A percentile compares a stretch with the other conserved stretches of the same genome.
Evolutionary conservation across 129 eudicot species (phyloP).

Genomic region (Pulicaria dysenterica): DNA sequence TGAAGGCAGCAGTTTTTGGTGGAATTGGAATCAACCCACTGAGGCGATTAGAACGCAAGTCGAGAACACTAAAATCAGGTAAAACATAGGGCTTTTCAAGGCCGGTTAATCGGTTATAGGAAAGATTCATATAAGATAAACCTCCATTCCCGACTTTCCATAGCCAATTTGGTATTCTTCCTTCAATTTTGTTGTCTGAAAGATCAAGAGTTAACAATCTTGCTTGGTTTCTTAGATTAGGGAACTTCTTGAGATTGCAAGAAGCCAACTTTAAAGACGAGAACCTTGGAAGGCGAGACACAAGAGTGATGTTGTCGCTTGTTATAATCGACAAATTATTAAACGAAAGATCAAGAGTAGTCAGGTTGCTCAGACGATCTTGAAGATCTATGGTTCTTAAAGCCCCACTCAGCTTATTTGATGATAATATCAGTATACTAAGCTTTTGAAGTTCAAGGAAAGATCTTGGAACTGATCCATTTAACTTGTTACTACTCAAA

Average conservation of each 20-base stretch:
- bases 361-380: neutral
- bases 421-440: conserved; percentile 28
- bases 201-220: conserved; percentile 43
- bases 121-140: conserved; percentile 44
- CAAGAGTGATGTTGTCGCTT: conserved; percentile 10
- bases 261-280: conserved; percentile 47
- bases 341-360: conserved; percentile 52
- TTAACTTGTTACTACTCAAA: conserved; percentile 49
- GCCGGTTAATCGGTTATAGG: conserved; percentile 38
- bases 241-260: conserved; percentile 47
- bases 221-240: conserved; percentile 45
- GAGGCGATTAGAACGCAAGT: conserved; percentile 52
- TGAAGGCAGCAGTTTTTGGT: conserved; percentile 26
- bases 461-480: conserved; percentile 52
- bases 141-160: conserved; percentile 39
- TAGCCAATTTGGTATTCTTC: conserved; percentile 64
- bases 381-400: conserved; percentile 5
- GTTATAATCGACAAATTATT: conserved; percentile 43
- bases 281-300: conserved; percentile 34
- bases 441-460: conserved; percentile 33
- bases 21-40: conserved; percentile 47
- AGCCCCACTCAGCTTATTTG: conserved; percentile 34
- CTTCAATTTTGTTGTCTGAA: conserved; percentile 56
- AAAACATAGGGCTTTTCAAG: conserved; percentile 38
- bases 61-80: conserved; percentile 24